Base-by-base conservation (phyloP, 257 asterid genomes). In the Forsythia suspensa region DNA sequence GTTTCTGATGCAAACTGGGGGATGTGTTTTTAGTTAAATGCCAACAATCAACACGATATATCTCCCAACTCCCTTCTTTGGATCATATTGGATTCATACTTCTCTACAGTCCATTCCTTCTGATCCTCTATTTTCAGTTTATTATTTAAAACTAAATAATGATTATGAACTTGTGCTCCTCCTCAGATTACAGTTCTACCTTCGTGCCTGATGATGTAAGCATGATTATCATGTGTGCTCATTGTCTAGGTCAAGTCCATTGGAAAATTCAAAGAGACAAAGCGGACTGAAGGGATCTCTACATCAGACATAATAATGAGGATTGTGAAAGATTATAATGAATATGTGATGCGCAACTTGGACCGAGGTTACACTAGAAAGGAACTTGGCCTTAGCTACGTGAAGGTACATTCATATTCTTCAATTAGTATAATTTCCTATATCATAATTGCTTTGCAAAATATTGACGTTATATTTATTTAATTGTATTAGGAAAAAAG, bases 261-360 rank as follows among this genome's bases (percentile, higher is more conserved):
- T 68, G 92, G 92, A 36, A 90, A 84, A 78, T 90, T 90, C 76
- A 88, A 88, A 76, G 95, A 90, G 87, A 87, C 95, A 46, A 82
- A 87, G 65, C 80, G 89, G 57, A 88, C 92, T 18, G 88, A 88
- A 3, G 95, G 95, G 57, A 90, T 90, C 57, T 90, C 92, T 11
- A 90, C 95, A 36, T 90, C 95, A 5, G 92, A 90, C 75, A 61
- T 90, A 34, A 88, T 90, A 52, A 88, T 90, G 95, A 79, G 95
- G 83, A 88, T 90, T 43, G 88, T 90, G 52, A 90, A 88, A 75
- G 92, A 90, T 77, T 90, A 90, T 82, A 90, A 90, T 55, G 88
- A 90, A 65, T 88, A 90, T 87, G 92, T 90, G 76, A 88, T 88
- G 92, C 95, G 92, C 74, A 90, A 88, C 73, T 85, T 90, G 91